Evolutionary conservation across 345 rosid species (phyloP), one percentile per base, ranked within the genome.

Genomic region (Ceriops zippeliana): DNA sequence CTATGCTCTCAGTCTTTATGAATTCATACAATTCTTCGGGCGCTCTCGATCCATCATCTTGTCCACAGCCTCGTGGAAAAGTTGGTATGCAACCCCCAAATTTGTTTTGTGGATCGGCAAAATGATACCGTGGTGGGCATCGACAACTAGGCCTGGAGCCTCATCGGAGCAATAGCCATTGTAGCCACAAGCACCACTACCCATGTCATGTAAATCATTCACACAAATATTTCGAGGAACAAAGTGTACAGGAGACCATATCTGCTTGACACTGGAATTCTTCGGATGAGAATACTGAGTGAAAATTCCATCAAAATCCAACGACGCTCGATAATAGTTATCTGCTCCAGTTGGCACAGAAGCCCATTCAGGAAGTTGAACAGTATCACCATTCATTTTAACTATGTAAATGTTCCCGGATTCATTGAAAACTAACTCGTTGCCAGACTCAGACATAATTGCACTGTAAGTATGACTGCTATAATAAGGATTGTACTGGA

Each of bases 301-400:
- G 70, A 81, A 77, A 58, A 74, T 28, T 22, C 77, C 77, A 57
- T 77, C 67, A 34, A 58, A 69, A 38, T 66, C 81, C 26, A 24
- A 24, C 26, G 26, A 24, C 1, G 1, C 26, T 24, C 26, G 26
- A 24, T 24, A 24, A 24, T 24, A 24, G 26, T 24, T 24, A 24
- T 24, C 26, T 24, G 26, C 26, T 24, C 26, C 26, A 24, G 26
- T 24, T 24, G 26, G 26, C 26, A 24, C 0, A 24, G 26, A 24
- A 24, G 0, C 26, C 26, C 26, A 24, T 24, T 24, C 26, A 24
- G 26, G 26, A 24, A 24, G 26, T 24, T 24, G 26, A 24, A 24
- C 26, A 24, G 26, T 24, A 24, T 1, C 26, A 24, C 26, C 26
- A 24, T 24, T 24, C 26, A 24, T 24, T 24, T 24, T 24, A 24